Base-by-base conservation (phyloP, 106 monocot genomes). In the Narthecium ossifragum region DNA sequence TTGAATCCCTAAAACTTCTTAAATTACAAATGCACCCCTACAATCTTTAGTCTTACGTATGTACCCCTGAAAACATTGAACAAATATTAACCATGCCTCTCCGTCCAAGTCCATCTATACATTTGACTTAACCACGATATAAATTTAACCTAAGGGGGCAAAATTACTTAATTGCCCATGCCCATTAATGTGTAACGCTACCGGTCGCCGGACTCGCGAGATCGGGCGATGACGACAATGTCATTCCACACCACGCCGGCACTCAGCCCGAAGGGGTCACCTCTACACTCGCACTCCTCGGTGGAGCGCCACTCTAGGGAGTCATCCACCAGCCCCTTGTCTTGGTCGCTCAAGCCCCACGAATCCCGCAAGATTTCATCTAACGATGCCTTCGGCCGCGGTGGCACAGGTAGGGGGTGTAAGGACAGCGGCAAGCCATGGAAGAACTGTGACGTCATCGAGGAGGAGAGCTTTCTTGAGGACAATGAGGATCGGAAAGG, bases 191-290 rank as follows among this genome's bases (percentile, higher is more conserved):
- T n/a, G n/a, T n/a, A n/a, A n/a, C n/a, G n/a, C n/a, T n/a, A n/a
- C 65, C 93, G 88, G 14, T 88, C 88, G 14, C 70, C 78, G 1
- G 92, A 92, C 70, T 84, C 84, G 26, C 79, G 74, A 51, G 88
- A 87, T 46, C 84, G 76, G 4, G 75, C 78, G 64, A 92, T 78
- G 59, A 80, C 85, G 8, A 67, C 63, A 26, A 58, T 73, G 28
- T 80, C 88, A 8, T 74, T 80, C 72, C 77, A 79, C 69, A 80
- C 88, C 30, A 79, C 81, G 8, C 85, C 85, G 2, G 76, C 51
- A 32, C 65, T 81, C 48, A 85, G 85, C 68, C 89, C 89, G 15
- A 48, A 56, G 22, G 81, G 49, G 10, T 85, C 93, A 7, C 88
- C 93, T 2, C 84, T 75, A 4, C 92, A 84, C 67, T 86, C 86